phyloP scores from a whole-genome alignment of 352 stramenopile genomes.

The Globisporangium cederbergense region DNA sequence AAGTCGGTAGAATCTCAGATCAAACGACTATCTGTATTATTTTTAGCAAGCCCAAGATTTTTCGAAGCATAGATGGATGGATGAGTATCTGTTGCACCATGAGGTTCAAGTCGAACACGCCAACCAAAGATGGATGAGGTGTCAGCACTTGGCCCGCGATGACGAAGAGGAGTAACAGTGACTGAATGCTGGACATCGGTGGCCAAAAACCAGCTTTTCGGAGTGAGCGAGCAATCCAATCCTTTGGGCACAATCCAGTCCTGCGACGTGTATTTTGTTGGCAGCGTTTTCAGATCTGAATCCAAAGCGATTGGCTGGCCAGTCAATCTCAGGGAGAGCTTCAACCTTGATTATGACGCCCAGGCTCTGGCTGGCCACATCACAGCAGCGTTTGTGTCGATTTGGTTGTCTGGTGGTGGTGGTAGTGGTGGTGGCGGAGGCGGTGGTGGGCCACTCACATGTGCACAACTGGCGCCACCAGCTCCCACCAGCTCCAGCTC shows the following conservation, averaged over 20 bases:
- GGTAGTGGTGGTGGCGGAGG: not conserved
- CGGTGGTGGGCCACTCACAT: not conserved
- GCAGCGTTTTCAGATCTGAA: not conserved
- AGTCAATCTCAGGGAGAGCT: constrained; percentile 7
- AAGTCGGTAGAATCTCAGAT: constrained; percentile 3
- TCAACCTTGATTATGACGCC: constrained; percentile 18
- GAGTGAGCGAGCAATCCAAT: not conserved
- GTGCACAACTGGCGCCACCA: not conserved
- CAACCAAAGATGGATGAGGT: not conserved
- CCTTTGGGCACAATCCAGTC: not conserved
- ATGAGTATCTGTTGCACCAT: not conserved
- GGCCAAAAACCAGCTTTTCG: not conserved
- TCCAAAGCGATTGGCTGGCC: not conserved
- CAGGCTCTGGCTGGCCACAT: constrained; percentile 5
- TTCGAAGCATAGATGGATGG: not conserved
- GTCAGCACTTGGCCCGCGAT: not conserved
- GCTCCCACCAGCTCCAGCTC: not conserved
- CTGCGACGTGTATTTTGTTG: not conserved
- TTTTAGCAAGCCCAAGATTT: constrained; percentile 2
- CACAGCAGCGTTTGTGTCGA: not conserved
- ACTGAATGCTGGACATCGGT: no score
- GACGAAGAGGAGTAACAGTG: not conserved
- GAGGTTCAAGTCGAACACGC: not conserved
- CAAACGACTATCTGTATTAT: not conserved
- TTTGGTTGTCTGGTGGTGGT: not conserved